Percentiles rank a stretch among this genome's conserved stretches.
These are phyloP conservation scores for Fusarium incarnatum DNA, from an alignment of 2,329 filamentous ascomycete species.

Conservation along the genomic window DNA sequence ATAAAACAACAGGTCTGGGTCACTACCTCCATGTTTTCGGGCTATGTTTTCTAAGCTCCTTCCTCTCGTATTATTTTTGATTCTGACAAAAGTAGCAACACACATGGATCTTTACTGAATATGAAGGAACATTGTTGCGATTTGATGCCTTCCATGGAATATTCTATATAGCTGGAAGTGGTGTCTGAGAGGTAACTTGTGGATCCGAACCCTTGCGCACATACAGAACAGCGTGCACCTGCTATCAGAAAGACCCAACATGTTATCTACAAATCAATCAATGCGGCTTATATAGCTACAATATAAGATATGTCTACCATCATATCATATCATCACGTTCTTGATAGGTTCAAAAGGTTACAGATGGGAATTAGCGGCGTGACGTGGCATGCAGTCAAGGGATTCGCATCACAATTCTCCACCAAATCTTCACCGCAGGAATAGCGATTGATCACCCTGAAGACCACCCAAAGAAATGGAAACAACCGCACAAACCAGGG, in stretches of 20 bases:
- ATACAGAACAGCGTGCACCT: not conserved
- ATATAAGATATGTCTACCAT: not conserved
- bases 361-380: not conserved
- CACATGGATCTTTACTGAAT: fast-evolving
- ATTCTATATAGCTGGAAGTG: not conserved
- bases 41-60: too few species aligned
- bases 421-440: not conserved
- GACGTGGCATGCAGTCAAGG: not conserved
- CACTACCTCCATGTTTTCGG: not conserved
- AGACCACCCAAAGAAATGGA: not conserved
- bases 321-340: fast-evolving
- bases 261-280: not conserved
- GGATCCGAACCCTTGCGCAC: not conserved
- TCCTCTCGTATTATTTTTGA: too few species aligned
- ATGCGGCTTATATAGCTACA: not conserved
- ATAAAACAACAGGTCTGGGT: not conserved
- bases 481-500: not conserved
- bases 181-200: not conserved
- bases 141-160: fast-evolving
- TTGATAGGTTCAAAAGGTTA: not conserved
- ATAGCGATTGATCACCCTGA: not conserved
- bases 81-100: fast-evolving
- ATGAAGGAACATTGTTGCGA: not conserved
- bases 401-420: not conserved
- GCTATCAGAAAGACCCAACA: too few species aligned